Evolutionary conservation across 225 moss, liverwort and hornwort species (phyloP).

Genomic region (Sphagnum contortum): DNA sequence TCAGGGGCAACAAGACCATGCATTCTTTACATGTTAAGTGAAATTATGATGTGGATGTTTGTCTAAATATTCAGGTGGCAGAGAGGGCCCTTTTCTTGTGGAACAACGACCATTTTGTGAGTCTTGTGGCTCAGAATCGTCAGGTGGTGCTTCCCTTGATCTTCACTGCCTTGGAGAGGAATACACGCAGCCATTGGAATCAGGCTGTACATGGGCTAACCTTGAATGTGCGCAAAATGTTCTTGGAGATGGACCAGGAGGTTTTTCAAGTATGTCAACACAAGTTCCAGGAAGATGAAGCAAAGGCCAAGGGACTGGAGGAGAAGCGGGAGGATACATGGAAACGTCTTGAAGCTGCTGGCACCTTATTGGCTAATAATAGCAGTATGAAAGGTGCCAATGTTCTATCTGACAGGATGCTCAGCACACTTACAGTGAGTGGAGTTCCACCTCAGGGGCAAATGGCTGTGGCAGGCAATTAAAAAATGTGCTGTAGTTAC

Average conservation of each 20-base stretch:
- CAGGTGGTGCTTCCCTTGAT: slow-evolving; percentile 78
- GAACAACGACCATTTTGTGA: slow-evolving; percentile 97
- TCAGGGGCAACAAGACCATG: no score
- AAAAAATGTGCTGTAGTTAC: slow-evolving; percentile 44
- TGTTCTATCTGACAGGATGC: slow-evolving; percentile 33
- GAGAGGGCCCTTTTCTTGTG: slow-evolving; percentile 94
- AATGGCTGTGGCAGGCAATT: slow-evolving; percentile 46
- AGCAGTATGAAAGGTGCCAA: slow-evolving; percentile 18
- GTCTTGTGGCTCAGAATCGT: slow-evolving; percentile 91
- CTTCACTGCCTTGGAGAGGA: slow-evolving; percentile 77
- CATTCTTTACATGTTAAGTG: no score
- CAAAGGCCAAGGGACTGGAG: slow-evolving; percentile 63
- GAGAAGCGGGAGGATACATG: slow-evolving; percentile 80
- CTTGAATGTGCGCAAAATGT: slow-evolving; percentile 92
- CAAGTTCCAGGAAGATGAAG: slow-evolving; percentile 88
- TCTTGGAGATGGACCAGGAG: slow-evolving; percentile 95
- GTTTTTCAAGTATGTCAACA: slow-evolving; percentile 88
- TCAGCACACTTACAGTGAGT: slow-evolving; percentile 35
- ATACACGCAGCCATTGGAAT: slow-evolving; percentile 90
- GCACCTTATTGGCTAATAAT: slow-evolving; percentile 13
- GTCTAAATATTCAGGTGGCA: slow-evolving; percentile 44
- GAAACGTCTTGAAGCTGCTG: slow-evolving; percentile 90
- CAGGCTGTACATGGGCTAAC: slow-evolving; percentile 94
- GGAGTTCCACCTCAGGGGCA: slow-evolving; percentile 54
- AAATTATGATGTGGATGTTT: no score